Base-by-base conservation (phyloP, 2,329 filamentous ascomycete genomes). In the Xylariaceae sp. region DNA sequence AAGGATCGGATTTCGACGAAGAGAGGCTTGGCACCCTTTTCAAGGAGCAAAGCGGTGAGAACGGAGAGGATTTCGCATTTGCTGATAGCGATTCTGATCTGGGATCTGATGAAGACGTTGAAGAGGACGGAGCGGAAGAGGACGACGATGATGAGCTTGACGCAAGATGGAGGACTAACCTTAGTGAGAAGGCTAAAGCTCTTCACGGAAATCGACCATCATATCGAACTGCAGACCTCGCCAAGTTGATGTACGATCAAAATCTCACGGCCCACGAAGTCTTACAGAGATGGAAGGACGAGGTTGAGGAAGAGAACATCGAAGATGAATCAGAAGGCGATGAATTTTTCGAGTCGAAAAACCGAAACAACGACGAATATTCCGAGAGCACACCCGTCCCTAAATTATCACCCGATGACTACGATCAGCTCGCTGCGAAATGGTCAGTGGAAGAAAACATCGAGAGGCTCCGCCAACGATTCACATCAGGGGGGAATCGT, bases 1-100 rank as follows among this genome's bases (percentile, higher is more conserved):
- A 75, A 13, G 81, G 82, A 42, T 69, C 71, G 1, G 82, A 85
- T 53, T 83, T 86, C 49, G 75, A 77, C 42, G 81, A 85, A 54
- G 72, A 75, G 42, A 84, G 80, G 58, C 68, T 86, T 7, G 83
- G 83, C 57, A 84, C 78, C 56, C 75, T 85, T 65, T 87, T 86
- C 67, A 75, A 75, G 47, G 77, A 78, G 50, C 71, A 75, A 6
- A 65, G 69, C 14, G 79, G 39, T n/a, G 52, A 82, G 33, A 75
- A 76, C 47, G 75, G 80, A 36, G 78, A 84, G 31, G 90, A 96
- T 49, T 64, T 97, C 51, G 90, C 86, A 1, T 99, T 97, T 74
- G 94, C 94, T 13, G 94, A 99, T 65, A 96, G 90, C 65, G 95
- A 99, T 69, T 99, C 94, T 0, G 95, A 99, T 67, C 79, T 99